Base-by-base conservation (phyloP, 1,284 basidiomycete genomes). In the Pseudozyma sp. region DNA sequence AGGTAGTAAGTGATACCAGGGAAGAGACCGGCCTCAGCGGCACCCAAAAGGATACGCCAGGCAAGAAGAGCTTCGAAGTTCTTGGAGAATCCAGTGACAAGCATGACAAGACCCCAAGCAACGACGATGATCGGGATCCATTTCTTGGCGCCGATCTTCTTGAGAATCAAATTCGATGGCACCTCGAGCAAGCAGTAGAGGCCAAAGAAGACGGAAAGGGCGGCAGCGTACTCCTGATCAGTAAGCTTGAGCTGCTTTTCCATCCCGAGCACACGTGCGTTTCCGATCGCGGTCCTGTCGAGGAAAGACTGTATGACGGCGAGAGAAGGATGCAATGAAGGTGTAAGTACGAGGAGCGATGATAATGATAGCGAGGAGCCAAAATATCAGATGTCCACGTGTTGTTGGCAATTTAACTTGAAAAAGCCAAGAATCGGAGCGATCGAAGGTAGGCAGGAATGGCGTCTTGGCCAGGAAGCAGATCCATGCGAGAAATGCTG, bases 271-370 rank as follows among this genome's bases (percentile, higher is more conserved):
- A 91, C 89, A 86, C 89, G 89, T 25, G 90, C 90, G 84, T 93
- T 93, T 82, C 92, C 92, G 74, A 93, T 92, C 77, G 91, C 92
- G 44, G 91, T 91, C 61, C 92, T 89, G 85, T 93, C 92, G 75
- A 92, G 85, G 83, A 91, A 92, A 72, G 90, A 90, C 45, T 47
- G 45, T 25, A 40, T 4, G 39, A 40, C 9, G 39, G 8, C 39
- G 16, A 40, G 39, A 4, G 3, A n/a, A n/a, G n/a, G n/a, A n/a
- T n/a, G n/a, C n/a, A n/a, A n/a, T n/a, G n/a, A n/a, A n/a, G n/a
- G n/a, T n/a, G n/a, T n/a, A n/a, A n/a, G n/a, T n/a, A n/a, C n/a
- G n/a, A n/a, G n/a, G n/a, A n/a, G n/a, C n/a, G n/a, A n/a, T n/a
- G n/a, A n/a, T n/a, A n/a, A n/a, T n/a, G n/a, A n/a, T n/a, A n/a